phyloP scores from a whole-genome alignment of 257 asterid genomes.

The Solanum sitiens region DNA sequence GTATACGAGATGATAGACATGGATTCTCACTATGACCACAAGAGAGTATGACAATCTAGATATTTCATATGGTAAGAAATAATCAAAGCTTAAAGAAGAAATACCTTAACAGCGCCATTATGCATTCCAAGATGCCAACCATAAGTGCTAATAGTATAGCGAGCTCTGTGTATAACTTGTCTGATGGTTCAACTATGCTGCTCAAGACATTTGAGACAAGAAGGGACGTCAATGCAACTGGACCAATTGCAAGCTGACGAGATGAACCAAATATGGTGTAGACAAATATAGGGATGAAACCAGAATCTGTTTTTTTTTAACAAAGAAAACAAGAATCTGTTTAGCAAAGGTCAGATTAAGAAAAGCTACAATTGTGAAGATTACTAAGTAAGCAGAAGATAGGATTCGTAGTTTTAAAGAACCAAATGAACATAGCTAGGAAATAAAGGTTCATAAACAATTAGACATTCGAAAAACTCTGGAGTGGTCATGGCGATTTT shows the following conservation, averaged over 20 bases:
- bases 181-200: conserved; percentile 72
- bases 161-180: conserved; percentile 81
- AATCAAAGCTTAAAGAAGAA: conserved; percentile 9
- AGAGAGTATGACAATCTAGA: background rate
- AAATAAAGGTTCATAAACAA: background rate
- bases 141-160: conserved; percentile 89
- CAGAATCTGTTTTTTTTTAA: conserved; percentile 90
- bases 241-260: conserved; percentile 99
- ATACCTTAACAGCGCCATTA: conserved; percentile 90
- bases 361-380: background rate
- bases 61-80: background rate
- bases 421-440: background rate
- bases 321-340: conserved; percentile 98
- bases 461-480: background rate
- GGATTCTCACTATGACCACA: background rate
- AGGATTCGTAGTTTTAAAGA: background rate
- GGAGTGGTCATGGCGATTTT: background rate
- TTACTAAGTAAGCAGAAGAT: background rate
- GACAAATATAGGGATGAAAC: conserved; percentile 90
- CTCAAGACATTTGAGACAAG: conserved; percentile 89
- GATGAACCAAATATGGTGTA: conserved; percentile 94
- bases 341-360: conserved; percentile 7
- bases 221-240: conserved; percentile 94
- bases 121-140: conserved; percentile 92
- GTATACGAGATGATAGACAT: background rate